Conservation (phyloP, 23 red algal genomes). For the Agarophyton chilense region DNA sequence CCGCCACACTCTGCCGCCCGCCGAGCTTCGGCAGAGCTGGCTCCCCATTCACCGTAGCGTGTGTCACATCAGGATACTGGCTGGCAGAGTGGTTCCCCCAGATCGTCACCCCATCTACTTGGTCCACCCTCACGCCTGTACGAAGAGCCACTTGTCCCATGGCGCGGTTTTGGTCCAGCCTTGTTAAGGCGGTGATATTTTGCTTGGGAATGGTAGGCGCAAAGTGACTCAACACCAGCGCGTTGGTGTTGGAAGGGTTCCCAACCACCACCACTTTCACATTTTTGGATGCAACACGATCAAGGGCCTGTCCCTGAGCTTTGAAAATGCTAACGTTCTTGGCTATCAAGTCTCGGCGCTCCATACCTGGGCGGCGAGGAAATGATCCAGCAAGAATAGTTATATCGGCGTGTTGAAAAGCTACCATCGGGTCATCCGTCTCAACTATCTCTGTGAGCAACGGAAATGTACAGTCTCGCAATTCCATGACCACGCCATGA, state of each 20-base stretch:
- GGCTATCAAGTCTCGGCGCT: constrained; percentile 90
- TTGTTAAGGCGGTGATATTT: constrained; percentile 95
- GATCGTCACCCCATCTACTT: constrained; percentile 79
- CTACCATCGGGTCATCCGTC: constrained; percentile 77
- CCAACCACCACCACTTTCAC: constrained; percentile 92
- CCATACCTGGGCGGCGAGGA: constrained; percentile 95
- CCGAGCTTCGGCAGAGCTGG: constrained; percentile 58
- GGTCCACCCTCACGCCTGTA: constrained; percentile 30
- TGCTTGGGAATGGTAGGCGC: constrained; percentile 71
- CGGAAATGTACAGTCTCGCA: constrained; percentile 90
- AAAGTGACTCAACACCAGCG: constrained; percentile 77
- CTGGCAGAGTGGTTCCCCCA: constrained; percentile 99
- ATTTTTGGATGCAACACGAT: constrained; percentile 64
- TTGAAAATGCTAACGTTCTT: constrained; percentile 94
- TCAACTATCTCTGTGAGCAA: constrained; percentile 51
- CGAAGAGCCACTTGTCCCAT: constrained; percentile 59
- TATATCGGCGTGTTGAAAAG: constrained; percentile 81
- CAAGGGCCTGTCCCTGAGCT: constrained; percentile 73
- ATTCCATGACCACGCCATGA: constrained; percentile 87
- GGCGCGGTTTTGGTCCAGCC: constrained; percentile 98
- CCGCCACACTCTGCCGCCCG: constrained; percentile 46
- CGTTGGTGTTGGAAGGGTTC: constrained; percentile 99
- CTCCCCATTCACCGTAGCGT: constrained; percentile 50
- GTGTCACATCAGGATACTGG: constrained; percentile 93
- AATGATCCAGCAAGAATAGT: constrained; percentile 91